Evolutionary conservation across 148 eudicot species (phyloP).

Genomic region (Spergularia bocconei): DNA sequence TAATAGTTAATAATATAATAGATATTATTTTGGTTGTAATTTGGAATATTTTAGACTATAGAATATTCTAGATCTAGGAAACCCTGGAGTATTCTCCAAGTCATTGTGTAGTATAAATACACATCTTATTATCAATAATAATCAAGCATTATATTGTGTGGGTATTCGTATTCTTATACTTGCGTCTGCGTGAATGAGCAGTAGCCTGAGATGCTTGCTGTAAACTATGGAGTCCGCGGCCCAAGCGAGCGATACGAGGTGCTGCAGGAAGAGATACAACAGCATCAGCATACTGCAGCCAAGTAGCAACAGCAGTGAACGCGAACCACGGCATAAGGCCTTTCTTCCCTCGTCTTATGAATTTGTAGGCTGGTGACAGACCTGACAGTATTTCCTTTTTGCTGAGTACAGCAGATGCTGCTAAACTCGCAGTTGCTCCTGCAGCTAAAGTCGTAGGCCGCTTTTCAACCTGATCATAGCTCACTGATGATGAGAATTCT

Average conservation of each 20-base stretch:
- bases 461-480: neutral
- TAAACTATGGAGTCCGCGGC: conserved; percentile 20
- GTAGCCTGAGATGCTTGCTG: neutral
- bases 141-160: too few relatives aligned
- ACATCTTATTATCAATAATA: too few relatives aligned
- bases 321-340: conserved; percentile 6
- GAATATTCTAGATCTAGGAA: too few relatives aligned
- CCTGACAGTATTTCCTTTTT: neutral
- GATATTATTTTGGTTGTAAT: too few relatives aligned
- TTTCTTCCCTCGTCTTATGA: neutral
- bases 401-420: neutral
- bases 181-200: neutral
- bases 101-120: too few relatives aligned
- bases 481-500: neutral
- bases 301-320: neutral
- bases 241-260: conserved; percentile 16
- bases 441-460: conserved; percentile 2
- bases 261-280: conserved; percentile 9
- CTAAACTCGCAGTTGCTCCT: neutral
- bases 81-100: too few relatives aligned
- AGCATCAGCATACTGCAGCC: conserved; percentile 2
- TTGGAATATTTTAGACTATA: too few relatives aligned
- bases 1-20: too few relatives aligned
- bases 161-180: too few relatives aligned
- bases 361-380: neutral